Conservation (phyloP, 805 yeast species). For the Wickerhamomyces alni region DNA sequence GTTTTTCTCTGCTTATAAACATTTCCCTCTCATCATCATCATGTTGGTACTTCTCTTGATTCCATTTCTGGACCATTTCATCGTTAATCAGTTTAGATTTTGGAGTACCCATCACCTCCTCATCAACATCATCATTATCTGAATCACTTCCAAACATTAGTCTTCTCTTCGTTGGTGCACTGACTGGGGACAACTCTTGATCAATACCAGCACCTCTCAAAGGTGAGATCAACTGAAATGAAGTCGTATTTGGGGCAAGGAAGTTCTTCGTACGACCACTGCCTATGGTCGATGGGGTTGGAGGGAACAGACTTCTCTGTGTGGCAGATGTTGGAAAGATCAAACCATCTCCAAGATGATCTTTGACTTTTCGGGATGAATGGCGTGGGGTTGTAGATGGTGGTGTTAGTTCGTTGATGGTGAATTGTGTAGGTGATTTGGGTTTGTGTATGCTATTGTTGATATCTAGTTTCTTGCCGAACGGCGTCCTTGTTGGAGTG, state of each 20-base stretch:
- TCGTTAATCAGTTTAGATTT: constrained; percentile 27
- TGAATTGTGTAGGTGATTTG: constrained; percentile 4
- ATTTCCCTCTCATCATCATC: constrained; percentile 15
- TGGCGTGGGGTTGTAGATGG: constrained; percentile 22
- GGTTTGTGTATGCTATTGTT: constrained; percentile 5
- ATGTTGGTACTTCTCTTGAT: constrained; percentile 16
- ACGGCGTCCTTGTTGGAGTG: constrained; percentile 21
- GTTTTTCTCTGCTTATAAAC: constrained; percentile 8
- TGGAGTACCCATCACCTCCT: constrained; percentile 25
- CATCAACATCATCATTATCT: constrained; percentile 11
- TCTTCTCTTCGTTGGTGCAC: constrained; percentile 12
- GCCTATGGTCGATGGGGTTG: constrained; percentile 25
- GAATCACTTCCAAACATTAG: constrained; percentile 10
- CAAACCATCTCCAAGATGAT: constrained; percentile 10
- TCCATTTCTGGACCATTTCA: constrained; percentile 28
- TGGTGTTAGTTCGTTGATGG: constrained; percentile 9
- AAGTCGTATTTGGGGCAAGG: not conserved
- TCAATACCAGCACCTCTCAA: constrained; percentile 6
- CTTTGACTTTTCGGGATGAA: constrained; percentile 9
- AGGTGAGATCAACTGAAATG: not conserved
- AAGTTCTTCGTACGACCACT: constrained; percentile 19
- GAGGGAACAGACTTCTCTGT: constrained; percentile 22
- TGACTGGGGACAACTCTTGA: constrained; percentile 6
- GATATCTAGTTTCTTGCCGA: constrained; percentile 11
- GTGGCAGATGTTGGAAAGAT: constrained; percentile 3